These are phyloP conservation scores for Backusella macrospora DNA, from an alignment of 192 early-diverging fungal species.

Conservation along the genomic window DNA sequence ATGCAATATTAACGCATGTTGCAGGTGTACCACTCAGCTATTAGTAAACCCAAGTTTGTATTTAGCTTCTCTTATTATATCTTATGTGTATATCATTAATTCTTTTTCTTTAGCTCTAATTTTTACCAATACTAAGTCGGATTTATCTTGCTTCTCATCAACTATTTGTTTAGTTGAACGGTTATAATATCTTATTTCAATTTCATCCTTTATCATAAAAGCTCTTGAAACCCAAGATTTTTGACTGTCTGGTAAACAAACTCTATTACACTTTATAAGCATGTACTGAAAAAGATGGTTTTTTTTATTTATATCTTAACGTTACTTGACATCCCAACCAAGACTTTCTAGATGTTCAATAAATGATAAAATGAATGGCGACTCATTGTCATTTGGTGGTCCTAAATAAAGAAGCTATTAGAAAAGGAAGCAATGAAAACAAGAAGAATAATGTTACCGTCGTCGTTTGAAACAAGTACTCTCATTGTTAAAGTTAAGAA, in stretches of 20 bases:
- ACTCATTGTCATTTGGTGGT: conserved; percentile 31
- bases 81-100: neutral
- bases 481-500: neutral
- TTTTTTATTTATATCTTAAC: neutral
- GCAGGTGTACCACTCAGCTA: conserved; percentile 45
- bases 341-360: conserved; percentile 29
- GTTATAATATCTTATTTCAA: conserved; percentile 40
- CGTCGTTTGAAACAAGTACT: conserved; percentile 36
- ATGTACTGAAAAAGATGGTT: neutral
- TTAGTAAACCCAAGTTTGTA: neutral
- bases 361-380: conserved; percentile 37
- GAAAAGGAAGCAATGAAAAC: neutral
- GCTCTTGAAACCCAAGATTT: conserved; percentile 53
- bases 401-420: conserved; percentile 2
- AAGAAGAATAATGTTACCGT: conserved; percentile 15
- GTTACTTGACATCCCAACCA: conserved; percentile 42
- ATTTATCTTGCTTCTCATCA: conserved; percentile 15
- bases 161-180: conserved; percentile 20
- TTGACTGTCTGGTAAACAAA: conserved; percentile 46
- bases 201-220: conserved; percentile 43
- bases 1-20: conserved; percentile 50
- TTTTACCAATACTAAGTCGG: conserved; percentile 42
- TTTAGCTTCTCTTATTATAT: no score
- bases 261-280: conserved; percentile 8
- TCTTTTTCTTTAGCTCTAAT: neutral